Conservation (phyloP, 305 asterid genomes). For the Fraxinus sp. region DNA sequence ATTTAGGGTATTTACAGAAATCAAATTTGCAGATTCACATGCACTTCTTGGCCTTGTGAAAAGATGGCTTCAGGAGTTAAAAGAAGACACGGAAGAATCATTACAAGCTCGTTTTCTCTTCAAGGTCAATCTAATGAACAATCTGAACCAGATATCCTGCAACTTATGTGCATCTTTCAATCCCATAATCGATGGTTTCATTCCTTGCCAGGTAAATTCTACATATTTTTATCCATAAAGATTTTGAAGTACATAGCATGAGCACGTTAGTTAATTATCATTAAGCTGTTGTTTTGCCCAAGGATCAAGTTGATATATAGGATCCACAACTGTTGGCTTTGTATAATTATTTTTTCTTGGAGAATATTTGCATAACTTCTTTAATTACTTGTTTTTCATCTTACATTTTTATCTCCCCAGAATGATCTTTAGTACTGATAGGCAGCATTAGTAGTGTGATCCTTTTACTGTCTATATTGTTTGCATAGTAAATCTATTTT, state of each 20-base stretch:
- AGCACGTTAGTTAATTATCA: constrained; percentile 15
- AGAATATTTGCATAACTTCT: not conserved
- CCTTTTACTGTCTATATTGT: not conserved
- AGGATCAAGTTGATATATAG: not conserved
- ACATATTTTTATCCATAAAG: constrained; percentile 15
- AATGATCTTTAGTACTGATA: not conserved
- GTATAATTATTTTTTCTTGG: not conserved
- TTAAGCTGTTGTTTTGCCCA: not conserved
- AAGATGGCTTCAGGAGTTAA: constrained; percentile 78
- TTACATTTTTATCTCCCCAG: not conserved
- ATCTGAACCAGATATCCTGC: constrained; percentile 67
- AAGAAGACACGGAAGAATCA: constrained; percentile 55
- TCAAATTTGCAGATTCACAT: constrained; percentile 55
- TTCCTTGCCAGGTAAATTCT: constrained; percentile 61
- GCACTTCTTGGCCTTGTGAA: constrained; percentile 61
- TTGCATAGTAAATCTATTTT: not conserved
- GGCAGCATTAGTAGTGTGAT: not conserved
- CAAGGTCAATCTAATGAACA: constrained; percentile 50
- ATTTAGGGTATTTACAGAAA: constrained; percentile 25
- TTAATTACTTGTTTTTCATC: not conserved
- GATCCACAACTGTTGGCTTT: not conserved
- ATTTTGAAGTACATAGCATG: constrained; percentile 14
- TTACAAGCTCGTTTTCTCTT: constrained; percentile 68
- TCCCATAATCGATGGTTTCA: constrained; percentile 59
- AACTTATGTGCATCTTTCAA: constrained; percentile 53